These are phyloP conservation scores for Talaromyces sp. DNA, from an alignment of 2,329 filamentous ascomycete species.

Conservation along the genomic window DNA sequence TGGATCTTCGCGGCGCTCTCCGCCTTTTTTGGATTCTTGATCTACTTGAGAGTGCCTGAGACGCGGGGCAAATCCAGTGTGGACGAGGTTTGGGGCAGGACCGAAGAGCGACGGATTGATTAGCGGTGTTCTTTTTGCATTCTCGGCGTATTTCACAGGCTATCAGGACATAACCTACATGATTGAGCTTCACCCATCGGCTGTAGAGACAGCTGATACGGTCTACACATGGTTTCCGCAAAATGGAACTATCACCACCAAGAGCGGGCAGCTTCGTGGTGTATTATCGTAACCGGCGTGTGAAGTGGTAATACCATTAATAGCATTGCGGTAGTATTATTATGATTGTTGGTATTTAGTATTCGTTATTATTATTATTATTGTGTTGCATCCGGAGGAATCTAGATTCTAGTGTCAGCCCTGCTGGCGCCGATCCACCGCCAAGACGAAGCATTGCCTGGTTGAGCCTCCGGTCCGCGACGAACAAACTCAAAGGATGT, in stretches of 20 bases:
- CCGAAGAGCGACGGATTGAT: slow-evolving; percentile 22
- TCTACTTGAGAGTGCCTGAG: slow-evolving; percentile 72
- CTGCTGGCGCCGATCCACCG: neutral
- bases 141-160: neutral
- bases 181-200: neutral
- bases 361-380: too few species aligned
- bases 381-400: neutral
- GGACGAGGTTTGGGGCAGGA: slow-evolving; percentile 85
- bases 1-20: slow-evolving; percentile 83
- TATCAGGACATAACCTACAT: neutral
- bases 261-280: too few species aligned
- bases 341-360: too few species aligned
- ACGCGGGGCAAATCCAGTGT: slow-evolving; percentile 77
- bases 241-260: neutral
- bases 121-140: neutral
- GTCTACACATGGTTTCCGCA: neutral
- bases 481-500: neutral
- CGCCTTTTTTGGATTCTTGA: slow-evolving; percentile 63
- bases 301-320: neutral
- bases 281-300: neutral
- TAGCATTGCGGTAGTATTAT: neutral
- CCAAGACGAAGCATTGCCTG: neutral
- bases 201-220: neutral
- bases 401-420: neutral
- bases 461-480: neutral